phyloP scores from a whole-genome alignment of 345 rosid genomes.

The Euphorbia tirucalli region DNA sequence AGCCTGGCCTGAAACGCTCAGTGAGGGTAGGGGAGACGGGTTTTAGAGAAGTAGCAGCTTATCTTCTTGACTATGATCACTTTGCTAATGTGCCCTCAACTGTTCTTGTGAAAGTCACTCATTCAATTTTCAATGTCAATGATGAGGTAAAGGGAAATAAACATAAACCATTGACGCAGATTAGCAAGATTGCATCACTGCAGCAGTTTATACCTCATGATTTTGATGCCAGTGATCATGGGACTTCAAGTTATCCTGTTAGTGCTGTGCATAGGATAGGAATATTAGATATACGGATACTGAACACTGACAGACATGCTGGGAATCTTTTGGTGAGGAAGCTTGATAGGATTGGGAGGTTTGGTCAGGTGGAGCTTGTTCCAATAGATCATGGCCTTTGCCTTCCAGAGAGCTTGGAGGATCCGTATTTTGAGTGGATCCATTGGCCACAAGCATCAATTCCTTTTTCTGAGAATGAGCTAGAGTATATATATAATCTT shows the following conservation, averaged over 20 bases:
- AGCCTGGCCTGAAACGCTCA: conserved; percentile 44
- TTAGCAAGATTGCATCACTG: conserved; percentile 45
- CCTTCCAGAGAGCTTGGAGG: conserved; percentile 47
- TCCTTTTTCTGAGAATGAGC: conserved; percentile 46
- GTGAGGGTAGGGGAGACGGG: conserved; percentile 48
- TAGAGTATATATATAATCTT: conserved; percentile 33
- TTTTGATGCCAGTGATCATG: conserved; percentile 50
- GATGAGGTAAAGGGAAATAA: conserved; percentile 28
- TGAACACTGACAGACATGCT: conserved; percentile 43
- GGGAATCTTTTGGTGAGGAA: conserved; percentile 45
- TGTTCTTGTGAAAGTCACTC: conserved; percentile 42
- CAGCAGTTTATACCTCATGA: conserved; percentile 47
- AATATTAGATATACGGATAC: conserved; percentile 39
- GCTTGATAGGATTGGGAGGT: conserved; percentile 32
- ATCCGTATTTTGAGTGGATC: conserved; percentile 50
- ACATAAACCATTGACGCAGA: conserved; percentile 22
- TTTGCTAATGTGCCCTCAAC: conserved; percentile 47
- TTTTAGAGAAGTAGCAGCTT: conserved; percentile 46
- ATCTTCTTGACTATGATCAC: conserved; percentile 43
- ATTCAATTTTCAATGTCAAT: conserved; percentile 38
- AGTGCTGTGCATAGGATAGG: conserved; percentile 42
- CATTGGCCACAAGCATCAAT: conserved; percentile 52
- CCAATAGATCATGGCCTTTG: conserved; percentile 52
- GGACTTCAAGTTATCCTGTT: conserved; percentile 47
- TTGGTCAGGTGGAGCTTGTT: conserved; percentile 36